Base-by-base conservation (phyloP, 345 rosid species). In the Arabidopsis arenosa region DNA sequence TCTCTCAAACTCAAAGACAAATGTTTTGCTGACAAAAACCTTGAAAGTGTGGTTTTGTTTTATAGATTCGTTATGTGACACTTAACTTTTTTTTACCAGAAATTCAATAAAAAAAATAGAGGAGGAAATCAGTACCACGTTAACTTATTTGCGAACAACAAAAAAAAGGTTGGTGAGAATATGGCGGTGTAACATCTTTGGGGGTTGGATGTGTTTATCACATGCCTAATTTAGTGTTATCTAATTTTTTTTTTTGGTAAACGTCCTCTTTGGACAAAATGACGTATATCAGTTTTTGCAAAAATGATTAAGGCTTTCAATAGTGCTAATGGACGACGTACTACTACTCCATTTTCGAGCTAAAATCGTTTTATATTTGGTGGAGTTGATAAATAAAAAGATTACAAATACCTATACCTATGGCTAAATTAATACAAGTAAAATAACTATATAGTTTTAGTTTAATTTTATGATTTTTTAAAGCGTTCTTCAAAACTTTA, bases 201-300 rank as follows among this genome's bases (percentile, higher is more conserved):
- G 79, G 59, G 66, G 73, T 66, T 75, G 67, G 67, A 48, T 57
- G 67, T 75, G 54, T 75, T 66, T 75, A 47, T 66, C 79, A 66
- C 73, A 66, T 75, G 79, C 40, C 49, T 52, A 10, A 39, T 11
- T 39, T 49, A 36, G 67, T 60, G 11, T 37, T 11, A 36, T 58
- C 63, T 49, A 17, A 23, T 1, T 21, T 51, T 1, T 9, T 9
- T 37, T 54, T 10, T 37, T 18, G 45, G 47, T 37, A 40, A 60
- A 60, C 10, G 43, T 51, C 55, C 30, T 4, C 13, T 51, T 9
- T 51, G 5, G 2, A 51, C 55, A 51, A 9, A 2, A 51, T 9
- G 26, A 49, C 12, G 26, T 17, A 5, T 3, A 44, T 5, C 47
- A 41, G 6, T 41, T 40, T 10, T 40, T 28, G 32, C 44, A 0